Conservation (phyloP, 2,329 filamentous ascomycete species). For the Madurella fahalii region DNA sequence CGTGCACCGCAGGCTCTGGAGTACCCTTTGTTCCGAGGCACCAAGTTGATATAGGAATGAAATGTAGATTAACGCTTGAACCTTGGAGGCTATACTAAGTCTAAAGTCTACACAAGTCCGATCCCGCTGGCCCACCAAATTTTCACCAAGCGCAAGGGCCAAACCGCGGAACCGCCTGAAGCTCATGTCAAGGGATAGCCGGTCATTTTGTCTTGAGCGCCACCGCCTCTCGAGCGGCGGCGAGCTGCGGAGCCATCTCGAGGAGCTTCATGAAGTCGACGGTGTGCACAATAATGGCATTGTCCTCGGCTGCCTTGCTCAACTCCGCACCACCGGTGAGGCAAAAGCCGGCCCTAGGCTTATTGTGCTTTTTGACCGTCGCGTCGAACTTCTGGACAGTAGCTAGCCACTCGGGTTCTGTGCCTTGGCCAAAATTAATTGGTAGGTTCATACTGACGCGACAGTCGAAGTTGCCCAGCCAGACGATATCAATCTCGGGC, state of each 20-base stretch:
- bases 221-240: constrained; percentile 12
- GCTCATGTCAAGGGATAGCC: no score
- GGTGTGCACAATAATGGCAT: constrained; percentile 11
- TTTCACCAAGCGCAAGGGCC: no score
- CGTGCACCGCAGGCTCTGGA: no score
- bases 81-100: no score
- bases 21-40: no score
- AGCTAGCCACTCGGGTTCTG: constrained; percentile 41
- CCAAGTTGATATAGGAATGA: no score
- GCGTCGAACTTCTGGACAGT: constrained; percentile 36
- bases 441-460: constrained; percentile 43
- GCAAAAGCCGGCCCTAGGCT: constrained; percentile 31
- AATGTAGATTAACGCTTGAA: no score
- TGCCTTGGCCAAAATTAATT: constrained; percentile 30
- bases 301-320: constrained; percentile 11
- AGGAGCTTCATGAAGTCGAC: constrained; percentile 17
- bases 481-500: constrained; percentile 44
- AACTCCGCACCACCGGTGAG: constrained; percentile 3
- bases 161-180: no score
- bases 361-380: constrained; percentile 44
- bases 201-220: constrained; percentile 1
- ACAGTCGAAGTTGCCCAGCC: constrained; percentile 43
- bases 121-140: no score
- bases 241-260: constrained; percentile 9
- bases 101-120: no score